Percentiles rank a stretch among this genome's conserved stretches.
Evolutionary conservation across 441 rosid genomes (phyloP).

Genomic region (Theobroma grandiflorum): DNA sequence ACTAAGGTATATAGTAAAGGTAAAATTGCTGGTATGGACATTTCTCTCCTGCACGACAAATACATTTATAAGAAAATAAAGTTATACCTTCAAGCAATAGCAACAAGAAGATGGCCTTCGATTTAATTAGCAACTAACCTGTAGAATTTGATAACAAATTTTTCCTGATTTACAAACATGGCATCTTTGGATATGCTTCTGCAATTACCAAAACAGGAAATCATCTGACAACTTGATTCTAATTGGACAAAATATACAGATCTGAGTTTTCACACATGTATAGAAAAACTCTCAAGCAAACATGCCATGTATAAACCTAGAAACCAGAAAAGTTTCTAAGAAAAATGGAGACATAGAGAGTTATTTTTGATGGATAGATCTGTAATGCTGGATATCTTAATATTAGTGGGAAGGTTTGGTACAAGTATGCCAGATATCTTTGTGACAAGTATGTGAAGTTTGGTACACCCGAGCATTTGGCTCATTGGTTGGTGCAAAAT

Average conservation of each 20-base stretch:
- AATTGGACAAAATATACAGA: not conserved
- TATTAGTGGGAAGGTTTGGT: not conserved
- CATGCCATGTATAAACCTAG: constrained; percentile 16
- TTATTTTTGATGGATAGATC: constrained; percentile 8
- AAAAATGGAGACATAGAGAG: not conserved
- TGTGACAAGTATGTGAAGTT: not conserved
- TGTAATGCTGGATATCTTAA: constrained; percentile 15
- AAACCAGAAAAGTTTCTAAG: not conserved
- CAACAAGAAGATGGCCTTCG: constrained; percentile 18
- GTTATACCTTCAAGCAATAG: constrained; percentile 30
- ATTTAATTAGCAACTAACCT: constrained; percentile 46
- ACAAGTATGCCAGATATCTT: not conserved
- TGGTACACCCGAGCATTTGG: no score
- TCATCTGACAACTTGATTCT: constrained; percentile 27
- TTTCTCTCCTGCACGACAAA: constrained; percentile 66
- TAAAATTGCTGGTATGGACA: constrained; percentile 44
- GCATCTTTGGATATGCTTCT: constrained; percentile 74
- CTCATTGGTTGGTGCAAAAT: no score
- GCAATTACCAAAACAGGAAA: constrained; percentile 35
- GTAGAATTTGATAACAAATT: constrained; percentile 61
- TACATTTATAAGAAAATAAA: constrained; percentile 28
- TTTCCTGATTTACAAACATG: constrained; percentile 63
- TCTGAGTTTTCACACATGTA: not conserved
- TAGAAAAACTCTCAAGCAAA: constrained; percentile 2
- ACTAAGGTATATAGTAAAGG: constrained; percentile 69